Evolutionary conservation across 2,329 filamentous ascomycete species (phyloP).

Genomic region (Fusarium heterosporum): DNA sequence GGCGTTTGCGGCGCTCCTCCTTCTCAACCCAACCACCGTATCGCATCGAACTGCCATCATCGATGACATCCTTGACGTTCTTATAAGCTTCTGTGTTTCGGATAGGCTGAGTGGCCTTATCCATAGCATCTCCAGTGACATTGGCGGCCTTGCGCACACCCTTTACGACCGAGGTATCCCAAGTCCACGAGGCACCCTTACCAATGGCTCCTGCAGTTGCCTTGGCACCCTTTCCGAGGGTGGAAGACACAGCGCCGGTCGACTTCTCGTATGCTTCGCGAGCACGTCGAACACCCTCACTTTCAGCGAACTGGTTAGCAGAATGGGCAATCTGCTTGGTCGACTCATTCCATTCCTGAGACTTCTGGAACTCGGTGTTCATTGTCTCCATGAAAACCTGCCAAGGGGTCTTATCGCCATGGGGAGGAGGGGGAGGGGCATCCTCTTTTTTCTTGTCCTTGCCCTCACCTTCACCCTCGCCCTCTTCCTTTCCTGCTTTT

Average conservation of each 20-base stretch:
- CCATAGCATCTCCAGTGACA: conserved; percentile 85
- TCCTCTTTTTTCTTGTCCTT: conserved; percentile 74
- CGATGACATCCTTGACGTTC: conserved; percentile 93
- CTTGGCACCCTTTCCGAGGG: conserved; percentile 84
- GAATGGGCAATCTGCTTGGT: conserved; percentile 93
- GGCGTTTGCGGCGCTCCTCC: conserved; percentile 85
- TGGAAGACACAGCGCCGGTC: conserved; percentile 82
- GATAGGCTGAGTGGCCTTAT: conserved; percentile 94
- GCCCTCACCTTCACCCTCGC: conserved; percentile 61
- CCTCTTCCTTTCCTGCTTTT: conserved; percentile 61
- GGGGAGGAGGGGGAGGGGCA: conserved; percentile 87
- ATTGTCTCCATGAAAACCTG: conserved; percentile 99
- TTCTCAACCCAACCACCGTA: conserved; percentile 98
- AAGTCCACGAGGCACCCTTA: conserved; percentile 94
- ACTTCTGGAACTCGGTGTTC: conserved; percentile 91
- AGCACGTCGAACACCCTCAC: conserved; percentile 87
- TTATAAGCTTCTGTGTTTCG: conserved; percentile 95
- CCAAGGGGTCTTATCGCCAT: conserved; percentile 98
- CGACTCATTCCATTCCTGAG: conserved; percentile 99
- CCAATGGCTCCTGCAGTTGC: conserved; percentile 87
- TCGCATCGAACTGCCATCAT: conserved; percentile 94
- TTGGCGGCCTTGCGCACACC: conserved; percentile 88
- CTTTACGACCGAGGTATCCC: conserved; percentile 95
- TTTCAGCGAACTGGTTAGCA: conserved; percentile 92
- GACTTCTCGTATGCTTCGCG: conserved; percentile 88